Conservation (phyloP, 2,329 filamentous ascomycete species). For the Penicillium sp. region DNA sequence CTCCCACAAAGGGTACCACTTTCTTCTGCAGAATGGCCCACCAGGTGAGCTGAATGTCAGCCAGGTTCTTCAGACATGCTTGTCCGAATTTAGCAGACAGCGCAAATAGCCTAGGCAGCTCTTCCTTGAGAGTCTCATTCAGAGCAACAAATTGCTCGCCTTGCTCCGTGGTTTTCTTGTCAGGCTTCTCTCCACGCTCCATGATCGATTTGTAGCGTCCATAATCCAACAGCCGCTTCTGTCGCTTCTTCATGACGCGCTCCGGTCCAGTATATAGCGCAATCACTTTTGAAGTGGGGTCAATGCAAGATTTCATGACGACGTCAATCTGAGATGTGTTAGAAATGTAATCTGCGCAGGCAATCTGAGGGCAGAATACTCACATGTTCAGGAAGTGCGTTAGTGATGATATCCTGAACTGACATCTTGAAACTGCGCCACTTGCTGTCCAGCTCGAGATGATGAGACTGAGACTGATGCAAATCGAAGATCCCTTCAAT, state of each 20-base stretch:
- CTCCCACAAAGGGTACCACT: conserved; percentile 67
- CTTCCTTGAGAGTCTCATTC: conserved; percentile 88
- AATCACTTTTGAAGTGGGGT: conserved; percentile 81
- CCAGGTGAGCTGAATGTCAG: conserved; percentile 80
- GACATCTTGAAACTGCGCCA: conserved; percentile 88
- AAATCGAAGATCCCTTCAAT: conserved; percentile 77
- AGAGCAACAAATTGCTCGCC: conserved; percentile 86
- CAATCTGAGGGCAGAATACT: conserved; percentile 18
- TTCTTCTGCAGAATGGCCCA: conserved; percentile 79
- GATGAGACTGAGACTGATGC: conserved; percentile 63
- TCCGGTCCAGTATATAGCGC: conserved; percentile 78
- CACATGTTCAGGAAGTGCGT: conserved; percentile 80
- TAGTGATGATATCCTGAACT: conserved; percentile 77
- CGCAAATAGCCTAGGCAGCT: conserved; percentile 76
- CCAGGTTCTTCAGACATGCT: conserved; percentile 74
- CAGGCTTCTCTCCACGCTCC: conserved; percentile 76
- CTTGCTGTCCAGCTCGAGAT: conserved; percentile 85
- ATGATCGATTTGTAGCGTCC: conserved; percentile 74
- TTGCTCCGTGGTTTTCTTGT: conserved; percentile 76
- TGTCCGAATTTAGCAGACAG: conserved; percentile 81
- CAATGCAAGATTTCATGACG: conserved; percentile 76
- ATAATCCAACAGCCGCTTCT: conserved; percentile 87
- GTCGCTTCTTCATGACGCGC: conserved; percentile 86
- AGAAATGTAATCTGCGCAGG: neutral
- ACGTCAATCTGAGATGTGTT: conserved; percentile 47